Conservation (phyloP, 768 basidiomycete genomes). For the Rhizopogon roseolus region DNA sequence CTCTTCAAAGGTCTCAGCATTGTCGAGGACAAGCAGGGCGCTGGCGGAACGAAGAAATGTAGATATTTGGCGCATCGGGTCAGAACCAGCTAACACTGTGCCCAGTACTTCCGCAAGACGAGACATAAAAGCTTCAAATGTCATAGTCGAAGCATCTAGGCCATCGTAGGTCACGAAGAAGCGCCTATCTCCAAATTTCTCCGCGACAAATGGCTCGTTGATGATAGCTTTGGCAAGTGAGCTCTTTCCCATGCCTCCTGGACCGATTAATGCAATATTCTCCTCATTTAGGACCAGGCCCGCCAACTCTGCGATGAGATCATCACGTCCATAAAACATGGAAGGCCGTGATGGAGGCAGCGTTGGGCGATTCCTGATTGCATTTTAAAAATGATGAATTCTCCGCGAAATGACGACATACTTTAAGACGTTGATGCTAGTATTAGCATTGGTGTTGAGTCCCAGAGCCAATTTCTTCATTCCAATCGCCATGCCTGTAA, state of each 20-base stretch:
- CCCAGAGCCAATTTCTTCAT: neutral
- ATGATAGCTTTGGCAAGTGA: neutral
- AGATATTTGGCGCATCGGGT: neutral
- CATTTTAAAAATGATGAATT: too few relatives aligned
- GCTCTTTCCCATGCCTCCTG: conserved; percentile 1
- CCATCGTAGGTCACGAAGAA: neutral
- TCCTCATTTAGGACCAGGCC: neutral
- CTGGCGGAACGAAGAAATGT: neutral
- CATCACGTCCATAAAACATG: neutral
- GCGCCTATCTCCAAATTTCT: neutral
- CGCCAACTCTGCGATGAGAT: neutral
- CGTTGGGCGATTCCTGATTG: too few relatives aligned
- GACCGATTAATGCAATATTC: neutral
- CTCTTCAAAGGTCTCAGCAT: neutral
- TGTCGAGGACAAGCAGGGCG: neutral
- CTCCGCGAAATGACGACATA: neutral
- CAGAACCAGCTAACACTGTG: neutral
- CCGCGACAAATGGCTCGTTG: neutral
- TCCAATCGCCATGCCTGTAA: neutral
- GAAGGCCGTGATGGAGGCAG: neutral
- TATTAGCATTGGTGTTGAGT: neutral
- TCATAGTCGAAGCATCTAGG: neutral
- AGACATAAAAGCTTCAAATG: neutral
- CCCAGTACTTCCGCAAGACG: neutral
- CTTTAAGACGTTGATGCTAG: neutral